Evolutionary conservation across 768 basidiomycete genomes (phyloP).

Genomic region (Tricholoma sp.): DNA sequence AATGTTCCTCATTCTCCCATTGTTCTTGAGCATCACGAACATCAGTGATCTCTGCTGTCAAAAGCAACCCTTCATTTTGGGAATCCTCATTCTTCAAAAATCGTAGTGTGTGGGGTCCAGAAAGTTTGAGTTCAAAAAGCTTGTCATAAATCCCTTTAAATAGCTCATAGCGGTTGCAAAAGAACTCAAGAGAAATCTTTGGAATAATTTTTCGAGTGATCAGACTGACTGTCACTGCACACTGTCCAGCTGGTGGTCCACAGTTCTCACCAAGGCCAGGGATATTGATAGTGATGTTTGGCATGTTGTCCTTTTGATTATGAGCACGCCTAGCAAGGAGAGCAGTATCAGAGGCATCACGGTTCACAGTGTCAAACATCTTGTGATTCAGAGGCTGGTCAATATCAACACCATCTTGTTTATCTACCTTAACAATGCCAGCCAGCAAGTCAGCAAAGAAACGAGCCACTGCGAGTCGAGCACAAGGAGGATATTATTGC

Average conservation of each 20-base stretch:
- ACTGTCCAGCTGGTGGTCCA: neutral
- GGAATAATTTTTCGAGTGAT: neutral
- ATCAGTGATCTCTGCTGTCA: neutral
- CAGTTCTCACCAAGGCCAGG: neutral
- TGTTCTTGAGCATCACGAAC: neutral
- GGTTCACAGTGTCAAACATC: too few species aligned
- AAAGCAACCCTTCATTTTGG: neutral
- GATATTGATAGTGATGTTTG: neutral
- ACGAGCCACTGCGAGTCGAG: neutral
- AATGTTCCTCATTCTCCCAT: neutral
- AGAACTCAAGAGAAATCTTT: neutral
- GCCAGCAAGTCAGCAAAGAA: neutral
- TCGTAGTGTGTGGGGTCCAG: neutral
- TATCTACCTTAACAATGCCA: neutral
- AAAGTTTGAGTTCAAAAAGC: neutral
- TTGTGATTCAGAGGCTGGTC: too few species aligned
- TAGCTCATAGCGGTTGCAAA: neutral
- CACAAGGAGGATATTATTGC: neutral
- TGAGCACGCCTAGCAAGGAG: too few species aligned
- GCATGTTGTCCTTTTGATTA: too few species aligned
- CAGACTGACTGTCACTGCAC: too few species aligned
- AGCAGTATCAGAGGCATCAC: too few species aligned
- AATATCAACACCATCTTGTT: neutral
- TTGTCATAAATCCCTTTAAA: neutral
- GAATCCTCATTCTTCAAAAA: neutral